Conservation (phyloP, 1,284 basidiomycete species). For the Sporisorium exsertum region DNA sequence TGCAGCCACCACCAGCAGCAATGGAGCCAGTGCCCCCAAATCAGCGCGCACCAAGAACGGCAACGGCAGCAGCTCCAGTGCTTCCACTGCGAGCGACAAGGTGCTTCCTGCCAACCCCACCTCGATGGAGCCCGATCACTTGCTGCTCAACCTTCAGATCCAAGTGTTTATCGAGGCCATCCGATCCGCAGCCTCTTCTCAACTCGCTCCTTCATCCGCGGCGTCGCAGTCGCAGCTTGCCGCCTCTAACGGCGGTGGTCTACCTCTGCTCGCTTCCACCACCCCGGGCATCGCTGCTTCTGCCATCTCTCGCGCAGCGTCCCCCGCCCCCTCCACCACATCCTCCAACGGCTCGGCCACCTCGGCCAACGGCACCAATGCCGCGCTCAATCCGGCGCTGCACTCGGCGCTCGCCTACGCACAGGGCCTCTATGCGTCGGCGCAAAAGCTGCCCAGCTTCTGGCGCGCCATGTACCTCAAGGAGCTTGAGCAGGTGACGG, state of each 20-base stretch:
- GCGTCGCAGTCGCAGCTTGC: slow-evolving; percentile 6
- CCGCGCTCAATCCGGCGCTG: slow-evolving; percentile 44
- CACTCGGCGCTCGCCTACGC: slow-evolving; percentile 56
- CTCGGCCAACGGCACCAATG: slow-evolving; percentile 30
- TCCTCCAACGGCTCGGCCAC: slow-evolving; percentile 54
- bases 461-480: slow-evolving; percentile 73
- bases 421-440: slow-evolving; percentile 54
- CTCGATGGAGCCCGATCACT: slow-evolving; percentile 76
- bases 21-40: slow-evolving; percentile 7
- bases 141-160: slow-evolving; percentile 84
- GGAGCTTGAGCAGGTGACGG: slow-evolving; percentile 80
- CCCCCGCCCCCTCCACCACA: slow-evolving; percentile 53
- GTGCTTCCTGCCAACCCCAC: slow-evolving; percentile 57
- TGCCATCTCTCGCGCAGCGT: slow-evolving; percentile 52
- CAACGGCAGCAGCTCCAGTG: slow-evolving; percentile 1
- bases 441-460: slow-evolving; percentile 53
- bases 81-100: slow-evolving; percentile 30
- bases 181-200: slow-evolving; percentile 72
- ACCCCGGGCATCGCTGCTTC: slow-evolving; percentile 47
- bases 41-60: slow-evolving; percentile 9
- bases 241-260: slow-evolving; percentile 17
- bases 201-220: slow-evolving; percentile 12
- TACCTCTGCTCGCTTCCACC: slow-evolving; percentile 40
- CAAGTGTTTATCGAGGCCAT: slow-evolving; percentile 84
- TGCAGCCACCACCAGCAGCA: background rate